Percentiles rank a stretch among this genome's conserved stretches.
Conservation (phyloP, 805 yeast genomes). For the Hanseniaspora lachancei region DNA sequence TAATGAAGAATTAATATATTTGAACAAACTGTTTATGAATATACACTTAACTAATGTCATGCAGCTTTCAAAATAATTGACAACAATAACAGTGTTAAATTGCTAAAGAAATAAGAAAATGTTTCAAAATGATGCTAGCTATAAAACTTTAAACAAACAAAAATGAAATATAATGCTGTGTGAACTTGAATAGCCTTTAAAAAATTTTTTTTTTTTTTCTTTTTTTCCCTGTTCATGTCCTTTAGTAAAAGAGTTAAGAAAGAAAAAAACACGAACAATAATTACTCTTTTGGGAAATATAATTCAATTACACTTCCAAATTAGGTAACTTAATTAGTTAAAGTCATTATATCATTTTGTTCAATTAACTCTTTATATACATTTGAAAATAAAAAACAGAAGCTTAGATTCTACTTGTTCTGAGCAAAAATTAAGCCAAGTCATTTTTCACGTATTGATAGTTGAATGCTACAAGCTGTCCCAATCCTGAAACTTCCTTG, state of each 20-base stretch:
- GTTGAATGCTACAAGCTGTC: neutral
- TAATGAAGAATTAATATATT: too few species aligned
- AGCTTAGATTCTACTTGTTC: too few species aligned
- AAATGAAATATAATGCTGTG: too few species aligned
- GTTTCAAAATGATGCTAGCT: too few species aligned
- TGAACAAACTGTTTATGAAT: too few species aligned
- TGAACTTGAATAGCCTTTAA: too few species aligned
- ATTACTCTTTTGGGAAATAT: conserved; percentile 1
- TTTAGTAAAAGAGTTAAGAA: neutral
- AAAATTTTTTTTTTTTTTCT: neutral
- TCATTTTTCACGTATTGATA: conserved; percentile 9
- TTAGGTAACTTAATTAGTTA: conserved; percentile 2
- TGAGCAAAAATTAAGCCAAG: neutral
- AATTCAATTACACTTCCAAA: conserved; percentile 1
- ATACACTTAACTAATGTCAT: too few species aligned
- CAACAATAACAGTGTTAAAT: too few species aligned
- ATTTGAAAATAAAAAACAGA: too few species aligned
- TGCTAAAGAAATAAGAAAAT: too few species aligned
- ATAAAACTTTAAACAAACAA: too few species aligned
- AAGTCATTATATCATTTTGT: neutral
- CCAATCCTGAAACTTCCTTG: conserved; percentile 1
- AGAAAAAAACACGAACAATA: neutral
- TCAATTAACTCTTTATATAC: neutral
- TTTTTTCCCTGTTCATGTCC: neutral
- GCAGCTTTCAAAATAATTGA: too few species aligned